Evolutionary conservation across 257 asterid genomes (phyloP), one percentile per base, ranked within the genome.

Genomic region (Mentha longifolia): DNA sequence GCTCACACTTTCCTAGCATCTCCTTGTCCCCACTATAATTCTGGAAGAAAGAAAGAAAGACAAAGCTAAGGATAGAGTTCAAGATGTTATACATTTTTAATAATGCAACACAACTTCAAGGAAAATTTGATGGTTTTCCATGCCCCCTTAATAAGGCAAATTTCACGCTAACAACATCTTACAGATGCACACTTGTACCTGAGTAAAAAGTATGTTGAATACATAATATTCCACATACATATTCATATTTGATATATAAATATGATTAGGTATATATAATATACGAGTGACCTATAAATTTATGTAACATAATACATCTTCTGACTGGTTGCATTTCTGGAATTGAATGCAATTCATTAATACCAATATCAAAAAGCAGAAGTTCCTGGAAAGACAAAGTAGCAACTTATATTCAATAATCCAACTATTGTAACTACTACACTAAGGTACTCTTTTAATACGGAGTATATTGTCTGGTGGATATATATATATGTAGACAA

Each of bases 1-100:
- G 98, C 81, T 94, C 98, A 59, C 98, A 94, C 83, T 91, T 94
- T 74, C 97, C 98, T 42, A 94, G 98, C 96, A 87, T 88, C 80
- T 84, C 96, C 87, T 85, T 94, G 81, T 86, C 85, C 75, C 96
- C 98, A 55, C 76, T 87, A 78, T 94, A 94, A 60, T 94, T 94
- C 98, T 94, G 95, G 43, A 83, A 61, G 82, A 22, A 19, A 20
- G 39, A n/a, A 37, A 61, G 17, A 39, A 39, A 17, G 5, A 6
- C 69, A 61, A 65, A 58, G 74, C 50, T 15, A 72, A 68, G 35
- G 67, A 61, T 39, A 70, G 71, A 70, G 68, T 71, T 71, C 64
- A 68, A 58, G 58, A 58, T 51, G 62, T 9, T 17, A 59, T 16
- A 50, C 45, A 7, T 33, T 68, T 64, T 19, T 12, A 58, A 65